phyloP scores from a whole-genome alignment of 164 flowering plant genomes.

The Cinnamomum chago region DNA sequence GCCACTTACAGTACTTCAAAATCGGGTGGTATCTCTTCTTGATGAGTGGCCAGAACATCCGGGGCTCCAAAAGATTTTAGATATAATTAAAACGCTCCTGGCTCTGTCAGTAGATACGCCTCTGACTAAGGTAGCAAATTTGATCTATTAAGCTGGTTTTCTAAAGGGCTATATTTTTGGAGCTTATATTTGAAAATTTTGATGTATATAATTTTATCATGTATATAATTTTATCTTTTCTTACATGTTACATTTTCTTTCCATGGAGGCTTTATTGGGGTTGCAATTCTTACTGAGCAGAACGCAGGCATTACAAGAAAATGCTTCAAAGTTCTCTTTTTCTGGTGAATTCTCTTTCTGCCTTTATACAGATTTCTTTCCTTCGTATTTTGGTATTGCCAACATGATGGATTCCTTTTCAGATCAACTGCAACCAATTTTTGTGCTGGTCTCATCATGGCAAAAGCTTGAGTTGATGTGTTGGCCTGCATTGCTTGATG shows the following conservation, averaged over 20 bases:
- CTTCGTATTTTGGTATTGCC: not conserved
- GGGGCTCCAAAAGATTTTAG: conserved; percentile 57
- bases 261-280: conserved; percentile 65
- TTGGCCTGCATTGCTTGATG: conserved; percentile 84
- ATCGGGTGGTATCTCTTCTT: conserved; percentile 35
- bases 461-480: conserved; percentile 77
- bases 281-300: conserved; percentile 61
- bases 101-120: conserved; percentile 64
- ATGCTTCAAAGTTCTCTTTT: conserved; percentile 52
- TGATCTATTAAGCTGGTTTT: conserved; percentile 7
- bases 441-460: conserved; percentile 58
- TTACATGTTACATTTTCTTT: not conserved
- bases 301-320: conserved; percentile 48
- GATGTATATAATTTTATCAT: not conserved
- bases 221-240: not conserved
- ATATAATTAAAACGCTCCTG: conserved; percentile 59
- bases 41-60: conserved; percentile 74
- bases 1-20: conserved; percentile 39
- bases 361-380: not conserved
- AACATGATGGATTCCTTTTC: conserved; percentile 5
- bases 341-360: conserved; percentile 41
- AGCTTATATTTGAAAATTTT: not conserved
- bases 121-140: conserved; percentile 61
- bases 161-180: not conserved
- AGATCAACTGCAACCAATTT: conserved; percentile 62